Evolutionary conservation across 768 basidiomycete genomes (phyloP), one percentile per base, ranked within the genome.

Genomic region (Fomitopsis serialis): DNA sequence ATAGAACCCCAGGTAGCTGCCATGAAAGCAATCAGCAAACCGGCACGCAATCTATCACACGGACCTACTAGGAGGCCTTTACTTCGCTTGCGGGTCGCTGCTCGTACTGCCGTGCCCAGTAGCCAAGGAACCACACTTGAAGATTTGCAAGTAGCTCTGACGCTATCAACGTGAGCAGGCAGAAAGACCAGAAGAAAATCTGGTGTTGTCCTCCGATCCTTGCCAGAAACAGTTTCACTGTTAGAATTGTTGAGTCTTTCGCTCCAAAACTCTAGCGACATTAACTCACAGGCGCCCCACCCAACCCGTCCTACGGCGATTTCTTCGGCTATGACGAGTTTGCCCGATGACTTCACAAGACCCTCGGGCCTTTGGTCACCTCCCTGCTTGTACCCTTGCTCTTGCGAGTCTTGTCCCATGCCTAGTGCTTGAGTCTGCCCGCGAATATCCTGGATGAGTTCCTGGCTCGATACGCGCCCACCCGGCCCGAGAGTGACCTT

Each of bases 291-390:
- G 5, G 21, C 24, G 44, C 22, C n/a, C 71, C 78, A 80, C 44
- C 78, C 77, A 25, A 87, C 76, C 53, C 78, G 80, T 0, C 85
- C 84, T 47, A 76, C 72, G 10, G 72, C 76, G 43, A 85, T 74
- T 61, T 88, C 86, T 62, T 88, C 86, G 0, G 76, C 78, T 6
- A 83, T 66, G 45, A 86, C 76, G 19, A 87, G 72, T 61, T 85
- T 84, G 2, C 83, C 74, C 32, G 61, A 56, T 48, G 63, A 63
- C 19, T 44, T 42, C 6, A 46, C 23, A 2, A 46, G 51, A 0
- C 44, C 58, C 4, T 55, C 58, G 1, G 54, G 59, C 10, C 9
- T 13, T 11, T 25, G 15, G 23, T 62, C 63, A 32, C 54, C 54
- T 48, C n/a, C 62, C 54, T 0, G 67, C 52, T 23, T 66, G 59